Conservation (phyloP, 1,284 basidiomycete genomes). For the Caloboletus inedulis region DNA sequence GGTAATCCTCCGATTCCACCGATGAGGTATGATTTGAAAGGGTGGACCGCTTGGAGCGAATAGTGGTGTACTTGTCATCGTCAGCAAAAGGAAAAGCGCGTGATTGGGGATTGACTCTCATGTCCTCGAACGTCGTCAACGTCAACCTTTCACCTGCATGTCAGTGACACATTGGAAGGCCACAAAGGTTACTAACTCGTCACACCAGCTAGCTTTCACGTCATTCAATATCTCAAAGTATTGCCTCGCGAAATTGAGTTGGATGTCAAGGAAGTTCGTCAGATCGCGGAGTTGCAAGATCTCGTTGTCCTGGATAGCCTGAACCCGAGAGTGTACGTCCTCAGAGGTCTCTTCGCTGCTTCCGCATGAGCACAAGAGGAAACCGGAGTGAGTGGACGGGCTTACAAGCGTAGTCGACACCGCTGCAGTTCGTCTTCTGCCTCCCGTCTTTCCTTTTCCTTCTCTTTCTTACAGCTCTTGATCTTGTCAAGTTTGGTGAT, state of each 20-base stretch:
- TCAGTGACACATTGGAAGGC: conserved; percentile 3
- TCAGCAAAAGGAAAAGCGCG: conserved; percentile 9
- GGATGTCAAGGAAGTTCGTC: conserved; percentile 63
- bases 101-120: conserved; percentile 11
- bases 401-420: conserved; percentile 73
- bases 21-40: conserved; percentile 22
- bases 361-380: conserved; percentile 2
- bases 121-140: conserved; percentile 21
- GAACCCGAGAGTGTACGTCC: conserved; percentile 73
- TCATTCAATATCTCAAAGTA: conserved; percentile 70
- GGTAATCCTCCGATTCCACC: conserved; percentile 39
- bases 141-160: conserved; percentile 18
- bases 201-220: conserved; percentile 62
- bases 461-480: conserved; percentile 64
- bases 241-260: conserved; percentile 70
- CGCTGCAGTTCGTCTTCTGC: conserved; percentile 75
- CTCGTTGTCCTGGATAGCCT: conserved; percentile 75
- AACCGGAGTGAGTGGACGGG: conserved; percentile 8
- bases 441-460: conserved; percentile 65
- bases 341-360: conserved; percentile 77
- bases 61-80: conserved; percentile 14
- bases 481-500: conserved; percentile 62
- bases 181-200: conserved; percentile 43
- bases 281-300: conserved; percentile 66
- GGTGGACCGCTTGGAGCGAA: conserved; percentile 29